These are phyloP conservation scores for Apiotrichum domesticum DNA, from an alignment of 1,284 basidiomycete genomes.

Conservation along the genomic window DNA sequence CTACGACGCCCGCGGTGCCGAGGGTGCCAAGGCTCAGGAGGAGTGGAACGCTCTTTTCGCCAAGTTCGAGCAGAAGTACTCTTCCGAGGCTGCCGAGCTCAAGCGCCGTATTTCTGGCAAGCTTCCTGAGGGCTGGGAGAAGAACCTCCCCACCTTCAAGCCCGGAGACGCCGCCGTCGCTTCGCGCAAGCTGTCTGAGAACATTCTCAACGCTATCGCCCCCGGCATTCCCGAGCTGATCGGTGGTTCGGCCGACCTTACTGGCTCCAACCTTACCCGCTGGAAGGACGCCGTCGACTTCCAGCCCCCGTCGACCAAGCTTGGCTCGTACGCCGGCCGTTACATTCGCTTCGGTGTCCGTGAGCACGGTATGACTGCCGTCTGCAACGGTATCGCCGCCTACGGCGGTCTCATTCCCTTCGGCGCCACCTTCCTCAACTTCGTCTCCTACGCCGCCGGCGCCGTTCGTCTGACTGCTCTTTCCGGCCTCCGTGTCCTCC, in stretches of 20 bases:
- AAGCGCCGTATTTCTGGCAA: conserved; percentile 74
- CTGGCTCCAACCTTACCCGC: conserved; percentile 87
- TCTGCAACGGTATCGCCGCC: conserved; percentile 80
- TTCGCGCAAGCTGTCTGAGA: conserved; percentile 88
- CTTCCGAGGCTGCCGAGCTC: conserved; percentile 78
- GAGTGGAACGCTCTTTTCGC: conserved; percentile 70
- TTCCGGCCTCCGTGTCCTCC: conserved; percentile 72
- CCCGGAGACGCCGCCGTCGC: conserved; percentile 75
- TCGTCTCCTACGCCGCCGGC: conserved; percentile 86
- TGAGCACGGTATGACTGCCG: conserved; percentile 95
- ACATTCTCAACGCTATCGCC: conserved; percentile 70
- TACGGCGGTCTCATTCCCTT: conserved; percentile 79
- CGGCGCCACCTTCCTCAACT: conserved; percentile 89
- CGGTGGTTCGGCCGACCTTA: conserved; percentile 88
- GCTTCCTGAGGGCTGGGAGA: conserved; percentile 82
- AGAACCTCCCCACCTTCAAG: conserved; percentile 68
- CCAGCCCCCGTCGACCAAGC: conserved; percentile 77
- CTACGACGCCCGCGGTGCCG: conserved; percentile 62
- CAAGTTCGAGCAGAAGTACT: conserved; percentile 70
- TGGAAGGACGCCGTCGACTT: conserved; percentile 72
- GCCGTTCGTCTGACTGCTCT: conserved; percentile 87
- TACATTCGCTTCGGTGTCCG: conserved; percentile 96
- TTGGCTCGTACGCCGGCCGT: conserved; percentile 78
- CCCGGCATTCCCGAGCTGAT: conserved; percentile 73
- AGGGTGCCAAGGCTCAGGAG: conserved; percentile 66